phyloP scores from a whole-genome alignment of 169 alveolate genomes.

The Cryptosporidium sp. region DNA sequence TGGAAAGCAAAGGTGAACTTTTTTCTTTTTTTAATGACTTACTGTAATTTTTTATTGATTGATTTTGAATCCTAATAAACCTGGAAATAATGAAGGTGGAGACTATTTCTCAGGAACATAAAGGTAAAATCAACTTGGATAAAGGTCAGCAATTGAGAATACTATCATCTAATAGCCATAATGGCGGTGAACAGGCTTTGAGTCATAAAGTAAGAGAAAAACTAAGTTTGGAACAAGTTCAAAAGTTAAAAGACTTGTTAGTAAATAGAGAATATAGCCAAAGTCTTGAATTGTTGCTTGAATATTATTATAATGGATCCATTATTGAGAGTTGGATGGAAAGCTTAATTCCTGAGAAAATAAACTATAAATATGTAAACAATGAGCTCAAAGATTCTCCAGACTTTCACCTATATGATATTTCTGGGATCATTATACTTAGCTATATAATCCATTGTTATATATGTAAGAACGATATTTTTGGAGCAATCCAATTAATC shows the following conservation, averaged over 20 bases:
- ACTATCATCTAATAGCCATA: neutral
- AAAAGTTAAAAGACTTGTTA: neutral
- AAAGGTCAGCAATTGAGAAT: neutral
- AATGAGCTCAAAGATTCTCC: neutral
- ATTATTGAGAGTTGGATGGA: conserved; percentile 12
- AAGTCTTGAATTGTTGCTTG: conserved; percentile 10
- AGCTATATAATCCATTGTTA: conserved; percentile 72
- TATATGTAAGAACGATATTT: conserved; percentile 40
- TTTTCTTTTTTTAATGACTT: neutral
- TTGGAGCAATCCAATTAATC: conserved; percentile 29
- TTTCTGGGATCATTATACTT: conserved; percentile 38
- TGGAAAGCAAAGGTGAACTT: neutral
- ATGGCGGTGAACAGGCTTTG: neutral
- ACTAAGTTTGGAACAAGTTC: neutral
- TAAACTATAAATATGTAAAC: conserved; percentile 11
- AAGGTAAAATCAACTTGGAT: neutral
- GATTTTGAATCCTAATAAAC: neutral
- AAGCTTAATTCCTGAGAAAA: conserved; percentile 9
- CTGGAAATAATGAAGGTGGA: neutral
- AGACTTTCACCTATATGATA: conserved; percentile 45
- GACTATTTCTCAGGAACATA: neutral
- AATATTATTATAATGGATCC: conserved; percentile 30
- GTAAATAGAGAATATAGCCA: conserved; percentile 12
- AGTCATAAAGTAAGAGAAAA: neutral
- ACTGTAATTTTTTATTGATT: no score